Evolutionary conservation across 2,329 filamentous ascomycete genomes (phyloP).

Genomic region (Macroventuria anomochaeta): DNA sequence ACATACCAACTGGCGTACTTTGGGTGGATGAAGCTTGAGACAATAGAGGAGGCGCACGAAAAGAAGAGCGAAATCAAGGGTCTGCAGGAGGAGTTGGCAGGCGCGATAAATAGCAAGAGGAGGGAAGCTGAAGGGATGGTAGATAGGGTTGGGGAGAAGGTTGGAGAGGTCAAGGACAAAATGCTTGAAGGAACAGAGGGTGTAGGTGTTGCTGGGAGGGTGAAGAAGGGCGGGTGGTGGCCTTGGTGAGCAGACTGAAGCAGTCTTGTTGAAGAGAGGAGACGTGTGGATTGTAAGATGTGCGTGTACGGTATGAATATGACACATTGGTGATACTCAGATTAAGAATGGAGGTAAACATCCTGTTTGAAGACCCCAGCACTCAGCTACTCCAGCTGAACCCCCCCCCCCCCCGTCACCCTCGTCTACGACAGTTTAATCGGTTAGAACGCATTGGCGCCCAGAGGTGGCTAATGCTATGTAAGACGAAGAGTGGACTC

Average conservation of each 20-base stretch:
- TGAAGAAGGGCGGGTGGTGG: constrained; percentile 34
- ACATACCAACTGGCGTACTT: constrained; percentile 81
- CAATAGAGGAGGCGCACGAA: constrained; percentile 68
- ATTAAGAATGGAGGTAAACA: not conserved
- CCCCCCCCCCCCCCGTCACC: not conserved
- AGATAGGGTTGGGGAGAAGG: constrained; percentile 19
- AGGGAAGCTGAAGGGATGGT: constrained; percentile 12
- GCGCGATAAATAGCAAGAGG: constrained; percentile 29
- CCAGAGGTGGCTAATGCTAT: not conserved
- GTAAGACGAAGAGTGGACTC: not conserved
- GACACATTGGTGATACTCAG: constrained; percentile 1
- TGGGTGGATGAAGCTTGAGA: constrained; percentile 75
- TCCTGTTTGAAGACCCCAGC: not conserved
- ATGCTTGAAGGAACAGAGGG: constrained; percentile 22
- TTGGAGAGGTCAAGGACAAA: constrained; percentile 24
- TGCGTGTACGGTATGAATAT: not conserved
- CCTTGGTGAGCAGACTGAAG: constrained; percentile 25
- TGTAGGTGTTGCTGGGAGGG: constrained; percentile 19
- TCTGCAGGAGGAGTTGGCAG: constrained; percentile 32
- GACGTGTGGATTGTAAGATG: not conserved
- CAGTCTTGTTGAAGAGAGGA: not conserved
- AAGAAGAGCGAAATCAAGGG: constrained; percentile 45
- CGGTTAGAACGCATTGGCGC: no score
- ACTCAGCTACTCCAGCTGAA: not conserved
- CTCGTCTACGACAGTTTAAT: not conserved